Percentiles rank a stretch among this genome's conserved stretches.
phyloP scores from a whole-genome alignment of 768 basidiomycete genomes.

The Pleurotus eryngii region DNA sequence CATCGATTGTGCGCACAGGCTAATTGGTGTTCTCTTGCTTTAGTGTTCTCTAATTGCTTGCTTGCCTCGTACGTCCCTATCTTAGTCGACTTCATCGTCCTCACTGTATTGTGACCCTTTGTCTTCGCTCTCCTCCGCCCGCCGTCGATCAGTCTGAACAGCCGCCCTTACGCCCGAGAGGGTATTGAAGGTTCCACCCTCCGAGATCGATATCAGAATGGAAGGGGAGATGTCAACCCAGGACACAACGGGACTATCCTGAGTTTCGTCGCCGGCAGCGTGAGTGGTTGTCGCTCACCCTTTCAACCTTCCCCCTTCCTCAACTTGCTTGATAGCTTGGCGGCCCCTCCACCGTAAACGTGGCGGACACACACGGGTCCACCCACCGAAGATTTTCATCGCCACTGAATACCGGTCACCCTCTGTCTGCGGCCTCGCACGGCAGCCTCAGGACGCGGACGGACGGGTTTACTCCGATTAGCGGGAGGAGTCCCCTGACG shows the following conservation, averaged over 20 bases:
- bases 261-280: not conserved
- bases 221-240: not conserved
- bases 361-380: too few species aligned
- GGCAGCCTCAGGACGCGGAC: too few species aligned
- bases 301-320: too few species aligned
- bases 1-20: not conserved
- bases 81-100: not conserved
- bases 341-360: too few species aligned
- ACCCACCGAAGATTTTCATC: too few species aligned
- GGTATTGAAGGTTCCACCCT: not conserved
- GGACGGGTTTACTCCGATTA: too few species aligned
- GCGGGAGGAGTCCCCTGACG: too few species aligned
- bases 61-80: not conserved
- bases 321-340: too few species aligned
- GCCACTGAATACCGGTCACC: too few species aligned
- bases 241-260: not conserved
- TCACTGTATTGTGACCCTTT: not conserved
- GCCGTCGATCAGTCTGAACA: not conserved
- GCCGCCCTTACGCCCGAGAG: not conserved
- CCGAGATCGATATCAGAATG: not conserved
- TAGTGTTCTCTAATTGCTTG: slow-evolving; percentile 1
- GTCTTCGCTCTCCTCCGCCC: too few species aligned
- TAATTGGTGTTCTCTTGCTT: not conserved
- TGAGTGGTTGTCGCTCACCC: not conserved
- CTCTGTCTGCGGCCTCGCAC: too few species aligned